A percentile compares a stretch with the other conserved stretches of the same genome.
These are phyloP conservation scores for Hysterium pulicare DNA, from an alignment of 2,329 filamentous ascomycete species.

Conservation along the genomic window DNA sequence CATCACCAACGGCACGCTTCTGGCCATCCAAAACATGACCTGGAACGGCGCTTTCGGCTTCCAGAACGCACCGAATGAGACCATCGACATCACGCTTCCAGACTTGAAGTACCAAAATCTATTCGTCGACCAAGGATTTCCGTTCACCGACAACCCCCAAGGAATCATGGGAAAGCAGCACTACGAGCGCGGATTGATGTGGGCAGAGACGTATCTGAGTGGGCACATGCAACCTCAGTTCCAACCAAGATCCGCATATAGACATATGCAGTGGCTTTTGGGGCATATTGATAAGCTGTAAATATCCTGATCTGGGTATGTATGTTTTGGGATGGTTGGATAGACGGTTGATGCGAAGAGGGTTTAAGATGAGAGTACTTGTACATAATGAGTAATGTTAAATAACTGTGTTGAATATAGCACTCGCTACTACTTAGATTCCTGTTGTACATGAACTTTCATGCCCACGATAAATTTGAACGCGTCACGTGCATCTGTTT, in stretches of 20 bases:
- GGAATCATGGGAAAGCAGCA: conserved; percentile 23
- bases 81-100: conserved; percentile 10
- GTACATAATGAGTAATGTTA: too few relatives aligned
- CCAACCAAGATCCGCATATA: conserved; percentile 28
- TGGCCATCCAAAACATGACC: conserved; percentile 19
- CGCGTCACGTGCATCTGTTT: too few relatives aligned
- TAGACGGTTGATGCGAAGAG: too few relatives aligned
- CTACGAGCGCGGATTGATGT: conserved; percentile 36
- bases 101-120: conserved; percentile 12
- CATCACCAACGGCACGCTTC: conserved; percentile 10
- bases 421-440: too few relatives aligned
- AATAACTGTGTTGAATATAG: too few relatives aligned
- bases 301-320: too few relatives aligned
- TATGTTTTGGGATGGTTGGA: too few relatives aligned
- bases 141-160: conserved; percentile 4
- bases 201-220: conserved; percentile 30
- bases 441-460: too few relatives aligned
- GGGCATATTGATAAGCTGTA: conserved; percentile 23
- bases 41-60: conserved; percentile 15
- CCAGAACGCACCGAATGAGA: conserved; percentile 7
- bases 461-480: too few relatives aligned
- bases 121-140: conserved; percentile 8
- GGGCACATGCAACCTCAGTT: conserved; percentile 36
- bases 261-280: conserved; percentile 34
- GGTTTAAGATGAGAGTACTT: too few relatives aligned